phyloP scores from a whole-genome alignment of 2,329 filamentous ascomycete genomes.

The Diplodia corticola region DNA sequence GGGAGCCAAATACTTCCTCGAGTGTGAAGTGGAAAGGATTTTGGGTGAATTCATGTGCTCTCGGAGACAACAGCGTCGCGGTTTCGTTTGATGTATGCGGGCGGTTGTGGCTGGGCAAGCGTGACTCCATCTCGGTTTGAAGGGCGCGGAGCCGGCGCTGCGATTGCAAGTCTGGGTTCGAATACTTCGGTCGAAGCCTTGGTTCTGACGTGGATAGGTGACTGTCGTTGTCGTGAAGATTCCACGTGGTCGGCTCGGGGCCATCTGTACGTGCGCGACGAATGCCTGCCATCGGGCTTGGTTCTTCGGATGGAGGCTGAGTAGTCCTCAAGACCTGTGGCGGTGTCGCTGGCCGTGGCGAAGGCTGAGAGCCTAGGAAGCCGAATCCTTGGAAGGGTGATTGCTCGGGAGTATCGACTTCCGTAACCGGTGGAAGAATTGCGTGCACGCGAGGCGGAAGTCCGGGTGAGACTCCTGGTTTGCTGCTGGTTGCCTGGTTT shows the following conservation, averaged over 20 bases:
- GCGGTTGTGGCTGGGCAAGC: slow-evolving; percentile 32
- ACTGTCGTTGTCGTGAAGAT: slow-evolving; percentile 28
- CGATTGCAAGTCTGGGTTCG: slow-evolving; percentile 42
- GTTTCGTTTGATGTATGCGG: slow-evolving; percentile 35
- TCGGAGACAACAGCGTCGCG: slow-evolving; percentile 67
- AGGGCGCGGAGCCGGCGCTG: slow-evolving; percentile 41
- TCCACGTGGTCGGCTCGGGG: neutral
- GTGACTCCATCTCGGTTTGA: slow-evolving; percentile 42
- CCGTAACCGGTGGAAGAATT: slow-evolving; percentile 18
- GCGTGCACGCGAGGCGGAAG: slow-evolving; percentile 14
- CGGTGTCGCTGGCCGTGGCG: slow-evolving; percentile 9
- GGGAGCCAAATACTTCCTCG: slow-evolving; percentile 29
- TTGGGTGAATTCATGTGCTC: slow-evolving; percentile 70
- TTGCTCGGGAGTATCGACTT: slow-evolving; percentile 9
- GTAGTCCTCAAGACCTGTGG: neutral
- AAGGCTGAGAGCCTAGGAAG: slow-evolving; percentile 12
- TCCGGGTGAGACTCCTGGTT: slow-evolving; percentile 2
- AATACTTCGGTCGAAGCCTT: slow-evolving; percentile 37
- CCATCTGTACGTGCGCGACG: slow-evolving; percentile 2
- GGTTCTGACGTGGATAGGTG: slow-evolving; percentile 28
- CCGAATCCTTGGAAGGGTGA: slow-evolving; percentile 22
- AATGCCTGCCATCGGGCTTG: slow-evolving; percentile 18
- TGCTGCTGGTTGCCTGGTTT: neutral
- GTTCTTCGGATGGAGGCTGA: slow-evolving; percentile 16
- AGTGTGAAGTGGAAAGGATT: slow-evolving; percentile 43